phyloP scores from a whole-genome alignment of 345 rosid species.

The Eucalyptus tenuipes region DNA sequence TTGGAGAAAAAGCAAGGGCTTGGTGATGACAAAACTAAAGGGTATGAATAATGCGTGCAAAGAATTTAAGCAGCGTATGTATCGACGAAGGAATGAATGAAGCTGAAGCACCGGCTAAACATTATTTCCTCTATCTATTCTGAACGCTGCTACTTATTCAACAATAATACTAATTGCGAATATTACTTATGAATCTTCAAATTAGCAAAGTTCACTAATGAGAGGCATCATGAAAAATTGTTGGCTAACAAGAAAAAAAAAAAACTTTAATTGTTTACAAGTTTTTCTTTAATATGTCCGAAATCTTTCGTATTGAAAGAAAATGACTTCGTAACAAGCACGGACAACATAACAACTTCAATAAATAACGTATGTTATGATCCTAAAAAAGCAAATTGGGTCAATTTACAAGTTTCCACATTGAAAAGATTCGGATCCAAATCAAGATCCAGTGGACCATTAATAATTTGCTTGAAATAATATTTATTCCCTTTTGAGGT shows the following conservation, averaged over 20 bases:
- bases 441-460: neutral
- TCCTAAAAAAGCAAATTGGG: neutral
- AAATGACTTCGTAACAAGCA: neutral
- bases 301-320: neutral
- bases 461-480: neutral
- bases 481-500: neutral
- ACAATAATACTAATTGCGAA: rapidly evolving
- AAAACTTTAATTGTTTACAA: neutral
- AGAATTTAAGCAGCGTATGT: too few relatives aligned
- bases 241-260: rapidly evolving
- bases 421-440: neutral
- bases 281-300: neutral
- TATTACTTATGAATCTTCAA: neutral
- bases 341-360: neutral
- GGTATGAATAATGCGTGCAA: too few relatives aligned
- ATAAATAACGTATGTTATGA: neutral
- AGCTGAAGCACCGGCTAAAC: rapidly evolving
- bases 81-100: rapidly evolving
- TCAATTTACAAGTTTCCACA: neutral
- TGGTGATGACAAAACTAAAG: too few relatives aligned
- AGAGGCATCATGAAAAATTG: neutral
- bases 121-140: rapidly evolving
- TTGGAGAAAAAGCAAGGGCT: too few relatives aligned
- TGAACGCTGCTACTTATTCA: neutral
- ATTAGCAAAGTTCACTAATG: neutral